These are phyloP conservation scores for Xylaria longipes DNA, from an alignment of 495 filamentous ascomycete genomes.

Conservation along the genomic window DNA sequence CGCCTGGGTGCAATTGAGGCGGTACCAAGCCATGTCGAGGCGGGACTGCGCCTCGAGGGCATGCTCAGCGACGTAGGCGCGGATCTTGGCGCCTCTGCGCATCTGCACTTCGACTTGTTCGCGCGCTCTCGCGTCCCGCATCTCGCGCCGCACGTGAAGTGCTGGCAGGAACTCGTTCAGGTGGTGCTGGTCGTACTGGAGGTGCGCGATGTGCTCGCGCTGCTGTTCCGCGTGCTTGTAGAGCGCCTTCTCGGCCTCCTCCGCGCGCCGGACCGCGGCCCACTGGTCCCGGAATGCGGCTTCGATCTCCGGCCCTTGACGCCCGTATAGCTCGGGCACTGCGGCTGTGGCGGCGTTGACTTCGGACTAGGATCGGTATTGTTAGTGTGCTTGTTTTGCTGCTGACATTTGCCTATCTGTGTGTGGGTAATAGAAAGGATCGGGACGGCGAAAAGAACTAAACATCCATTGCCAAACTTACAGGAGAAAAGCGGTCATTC, in stretches of 20 bases:
- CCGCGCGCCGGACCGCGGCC: neutral
- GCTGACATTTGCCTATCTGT: neutral
- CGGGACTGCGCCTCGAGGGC: constrained; percentile 23
- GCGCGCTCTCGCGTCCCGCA: neutral
- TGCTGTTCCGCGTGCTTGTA: constrained; percentile 5
- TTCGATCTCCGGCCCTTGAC: neutral
- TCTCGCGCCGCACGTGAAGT: constrained; percentile 17
- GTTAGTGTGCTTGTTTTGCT: neutral
- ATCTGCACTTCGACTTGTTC: neutral
- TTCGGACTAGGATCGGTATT: neutral
- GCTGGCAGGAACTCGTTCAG: constrained; percentile 14
- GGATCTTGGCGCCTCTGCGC: neutral
- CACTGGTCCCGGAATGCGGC: constrained; percentile 9
- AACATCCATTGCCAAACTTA: neutral
- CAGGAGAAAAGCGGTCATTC: constrained; percentile 5
- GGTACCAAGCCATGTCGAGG: constrained; percentile 9
- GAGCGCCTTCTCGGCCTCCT: constrained; percentile 7
- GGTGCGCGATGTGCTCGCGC: neutral
- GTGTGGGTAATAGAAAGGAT: neutral
- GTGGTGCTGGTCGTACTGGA: constrained; percentile 6
- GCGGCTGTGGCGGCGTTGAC: neutral
- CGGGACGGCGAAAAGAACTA: neutral
- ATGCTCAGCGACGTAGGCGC: constrained; percentile 11
- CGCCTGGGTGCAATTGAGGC: constrained; percentile 15
- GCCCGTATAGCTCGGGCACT: neutral